Conservation (phyloP, 768 basidiomycete species). For the Chlorophyllum brunneum region DNA sequence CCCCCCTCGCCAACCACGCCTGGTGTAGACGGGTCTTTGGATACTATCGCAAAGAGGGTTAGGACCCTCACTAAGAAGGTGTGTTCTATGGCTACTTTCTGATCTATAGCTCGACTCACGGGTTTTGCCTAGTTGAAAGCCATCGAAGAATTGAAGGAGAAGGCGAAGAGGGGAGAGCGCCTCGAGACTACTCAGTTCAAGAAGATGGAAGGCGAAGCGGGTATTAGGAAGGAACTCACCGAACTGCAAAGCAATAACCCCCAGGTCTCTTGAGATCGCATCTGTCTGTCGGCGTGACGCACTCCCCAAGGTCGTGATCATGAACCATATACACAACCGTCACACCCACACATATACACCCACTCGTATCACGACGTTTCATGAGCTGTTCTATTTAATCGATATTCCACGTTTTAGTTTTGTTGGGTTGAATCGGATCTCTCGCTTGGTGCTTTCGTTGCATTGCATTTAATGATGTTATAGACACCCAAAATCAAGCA, state of each 20-base stretch:
- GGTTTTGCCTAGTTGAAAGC: slow-evolving; percentile 72
- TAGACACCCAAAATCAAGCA: neutral
- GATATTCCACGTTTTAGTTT: neutral
- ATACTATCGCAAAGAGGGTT: slow-evolving; percentile 87
- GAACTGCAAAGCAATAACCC: slow-evolving; percentile 23
- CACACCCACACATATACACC: neutral
- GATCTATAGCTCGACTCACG: neutral
- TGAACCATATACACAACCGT: no score
- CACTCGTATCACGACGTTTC: neutral
- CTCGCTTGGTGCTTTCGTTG: neutral
- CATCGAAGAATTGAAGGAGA: slow-evolving; percentile 97
- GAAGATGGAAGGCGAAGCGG: slow-evolving; percentile 92
- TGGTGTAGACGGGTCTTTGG: slow-evolving; percentile 54
- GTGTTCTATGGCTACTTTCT: slow-evolving; percentile 17
- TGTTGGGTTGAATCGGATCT: slow-evolving; percentile 6
- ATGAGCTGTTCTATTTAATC: no score
- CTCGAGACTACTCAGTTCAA: slow-evolving; percentile 93
- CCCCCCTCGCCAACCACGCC: slow-evolving; percentile 48
- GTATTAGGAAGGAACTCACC: slow-evolving; percentile 78
- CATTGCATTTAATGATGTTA: neutral
- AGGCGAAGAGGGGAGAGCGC: slow-evolving; percentile 83
- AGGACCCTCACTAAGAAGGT: slow-evolving; percentile 97
- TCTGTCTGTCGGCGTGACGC: no score
- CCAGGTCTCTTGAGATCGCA: neutral
- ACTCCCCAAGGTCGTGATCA: no score